Conservation (phyloP, 2,329 filamentous ascomycete genomes). For the Xylariaceae sp. region DNA sequence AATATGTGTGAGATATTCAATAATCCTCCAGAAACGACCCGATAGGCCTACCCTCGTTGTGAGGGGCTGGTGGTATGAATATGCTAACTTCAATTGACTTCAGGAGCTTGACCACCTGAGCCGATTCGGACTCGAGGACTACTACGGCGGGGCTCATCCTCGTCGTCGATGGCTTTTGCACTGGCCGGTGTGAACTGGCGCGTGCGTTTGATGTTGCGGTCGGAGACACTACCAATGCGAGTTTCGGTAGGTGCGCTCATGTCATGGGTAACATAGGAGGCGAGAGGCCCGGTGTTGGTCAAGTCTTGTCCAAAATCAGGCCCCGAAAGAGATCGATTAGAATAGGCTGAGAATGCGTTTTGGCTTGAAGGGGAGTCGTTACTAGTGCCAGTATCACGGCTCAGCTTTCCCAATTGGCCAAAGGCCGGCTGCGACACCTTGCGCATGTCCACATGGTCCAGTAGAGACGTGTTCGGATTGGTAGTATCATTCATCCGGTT, state of each 20-base stretch:
- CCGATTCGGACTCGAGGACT: slow-evolving; percentile 32
- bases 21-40: slow-evolving; percentile 26
- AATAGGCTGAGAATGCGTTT: slow-evolving; percentile 30
- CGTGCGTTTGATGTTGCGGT: slow-evolving; percentile 44
- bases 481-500: slow-evolving; percentile 30
- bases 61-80: neutral
- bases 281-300: slow-evolving; percentile 25
- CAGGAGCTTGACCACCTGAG: slow-evolving; percentile 18
- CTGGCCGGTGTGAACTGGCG: slow-evolving; percentile 47
- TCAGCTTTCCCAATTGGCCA: slow-evolving; percentile 27
- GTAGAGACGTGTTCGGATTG: slow-evolving; percentile 21
- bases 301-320: slow-evolving; percentile 33
- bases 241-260: slow-evolving; percentile 13
- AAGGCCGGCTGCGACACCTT: slow-evolving; percentile 42
- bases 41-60: neutral
- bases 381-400: slow-evolving; percentile 21
- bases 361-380: slow-evolving; percentile 31
- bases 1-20: slow-evolving; percentile 27
- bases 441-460: slow-evolving; percentile 36
- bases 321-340: slow-evolving; percentile 27
- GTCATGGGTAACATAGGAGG: slow-evolving; percentile 20
- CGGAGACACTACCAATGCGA: slow-evolving; percentile 22
- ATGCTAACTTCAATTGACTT: slow-evolving; percentile 15
- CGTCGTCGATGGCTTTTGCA: slow-evolving; percentile 45
- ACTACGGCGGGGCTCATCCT: slow-evolving; percentile 43